Evolutionary conservation across 345 rosid species (phyloP), one percentile per base, ranked within the genome.

Genomic region (Balakata baccata): DNA sequence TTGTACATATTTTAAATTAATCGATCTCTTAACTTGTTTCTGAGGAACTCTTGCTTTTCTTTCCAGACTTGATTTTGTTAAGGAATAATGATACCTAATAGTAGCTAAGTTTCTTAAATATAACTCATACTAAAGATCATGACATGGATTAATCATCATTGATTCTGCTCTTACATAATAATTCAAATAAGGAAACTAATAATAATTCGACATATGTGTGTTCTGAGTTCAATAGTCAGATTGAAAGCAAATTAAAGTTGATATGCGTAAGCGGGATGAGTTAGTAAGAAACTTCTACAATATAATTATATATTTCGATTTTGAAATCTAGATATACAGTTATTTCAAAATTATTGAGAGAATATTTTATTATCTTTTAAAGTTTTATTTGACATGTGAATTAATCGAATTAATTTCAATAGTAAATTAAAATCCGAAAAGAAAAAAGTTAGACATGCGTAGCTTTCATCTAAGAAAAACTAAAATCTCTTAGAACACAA

Each of bases 81-180:
- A 39, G 18, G 51, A 18, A 12, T 22, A 39, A 3, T 71, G 22
- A 14, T 61, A 41, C 13, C 61, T 67, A 20, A 45, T 14, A 59
- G 8, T 38, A 8, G 61, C 69, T 62, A 58, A 20, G 41, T 74
- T 79, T 68, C 74, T 74, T 71, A 29, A 69, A 63, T 64, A 68
- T 54, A 74, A 74, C 57, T 60, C 74, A 52, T 25, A 6, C 6
- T 38, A 1, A 29, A 29, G 34, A 17, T 37, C 46, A 43, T 43
- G 83, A 72, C 69, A 58, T 29, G 43, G 56, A 64, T 69, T 64
- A 9, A 43, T 57, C 77, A 64, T 67, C 67, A 47, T 65, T 50
- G 51, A 20, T 60, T 62, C 11, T 54, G n/a, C 13, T 6, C n/a
- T 9, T n/a, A n/a, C 20, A 57, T 57, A 45, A 65, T 20, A n/a